Percentiles rank a stretch among this genome's conserved stretches.
phyloP scores from a whole-genome alignment of 129 eudicot genomes.

The Calendula officinalis region DNA sequence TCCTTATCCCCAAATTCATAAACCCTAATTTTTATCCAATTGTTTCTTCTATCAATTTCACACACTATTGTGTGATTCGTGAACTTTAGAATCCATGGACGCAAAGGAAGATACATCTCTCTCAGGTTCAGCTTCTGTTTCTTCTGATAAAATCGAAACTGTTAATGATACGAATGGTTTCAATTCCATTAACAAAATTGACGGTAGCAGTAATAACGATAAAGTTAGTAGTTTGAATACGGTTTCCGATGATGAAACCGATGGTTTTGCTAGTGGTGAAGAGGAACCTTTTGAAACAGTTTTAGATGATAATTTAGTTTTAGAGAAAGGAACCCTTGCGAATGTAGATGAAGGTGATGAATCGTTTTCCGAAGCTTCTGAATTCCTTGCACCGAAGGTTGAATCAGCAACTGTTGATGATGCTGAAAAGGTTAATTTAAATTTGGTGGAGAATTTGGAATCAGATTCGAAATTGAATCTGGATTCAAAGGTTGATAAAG shows the following conservation, averaged over 20 bases:
- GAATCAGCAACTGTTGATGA: constrained; percentile 33
- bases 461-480: neutral
- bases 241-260: constrained; percentile 40
- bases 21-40: constrained; percentile 36
- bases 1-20: constrained; percentile 24
- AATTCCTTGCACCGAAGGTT: constrained; percentile 15
- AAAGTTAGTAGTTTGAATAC: constrained; percentile 16
- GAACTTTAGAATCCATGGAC: constrained; percentile 35
- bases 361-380: constrained; percentile 38
- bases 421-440: constrained; percentile 27
- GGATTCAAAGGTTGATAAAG: constrained; percentile 26
- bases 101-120: constrained; percentile 40
- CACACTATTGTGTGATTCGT: neutral
- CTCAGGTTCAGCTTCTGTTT: constrained; percentile 43
- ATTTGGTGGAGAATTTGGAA: neutral
- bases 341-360: constrained; percentile 35
- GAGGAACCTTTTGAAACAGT: constrained; percentile 54
- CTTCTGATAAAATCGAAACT: constrained; percentile 24
- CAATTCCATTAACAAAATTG: constrained; percentile 18
- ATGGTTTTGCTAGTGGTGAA: constrained; percentile 63
- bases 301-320: constrained; percentile 28
- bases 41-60: neutral
- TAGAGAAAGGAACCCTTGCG: constrained; percentile 29
- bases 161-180: constrained; percentile 22
- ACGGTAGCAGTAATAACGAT: constrained; percentile 6